Evolutionary conservation across 768 basidiomycete species (phyloP).

Genomic region (Macrocybe gigantea): DNA sequence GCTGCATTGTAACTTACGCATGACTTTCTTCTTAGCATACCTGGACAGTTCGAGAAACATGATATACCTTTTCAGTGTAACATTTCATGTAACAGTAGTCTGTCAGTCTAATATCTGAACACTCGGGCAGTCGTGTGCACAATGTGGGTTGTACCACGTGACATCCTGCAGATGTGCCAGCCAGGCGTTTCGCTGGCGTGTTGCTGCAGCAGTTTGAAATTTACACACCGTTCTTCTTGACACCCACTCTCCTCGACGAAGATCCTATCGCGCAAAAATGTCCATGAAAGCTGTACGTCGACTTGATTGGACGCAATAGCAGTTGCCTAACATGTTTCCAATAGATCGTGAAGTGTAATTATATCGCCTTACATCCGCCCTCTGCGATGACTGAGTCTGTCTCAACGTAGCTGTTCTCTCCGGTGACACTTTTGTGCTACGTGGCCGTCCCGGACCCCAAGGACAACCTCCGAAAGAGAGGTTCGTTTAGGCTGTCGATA

Average conservation of each 20-base stretch:
- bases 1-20: too few relatives aligned
- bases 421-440: conserved; percentile 83
- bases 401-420: conserved; percentile 70
- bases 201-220: background rate
- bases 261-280: conserved; percentile 33
- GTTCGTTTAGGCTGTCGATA: conserved; percentile 30
- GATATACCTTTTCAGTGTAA: too few relatives aligned
- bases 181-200: too few relatives aligned
- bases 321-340: background rate
- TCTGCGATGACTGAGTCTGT: conserved; percentile 15
- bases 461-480: conserved; percentile 90
- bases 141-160: conserved; percentile 3
- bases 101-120: too few relatives aligned
- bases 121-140: too few relatives aligned
- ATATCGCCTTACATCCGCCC: conserved; percentile 13
- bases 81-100: too few relatives aligned
- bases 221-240: background rate
- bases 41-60: too few relatives aligned
- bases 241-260: background rate
- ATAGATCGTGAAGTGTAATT: conserved; percentile 57
- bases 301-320: background rate
- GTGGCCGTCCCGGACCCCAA: conserved; percentile 69
- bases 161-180: too few relatives aligned
- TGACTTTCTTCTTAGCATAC: too few relatives aligned
- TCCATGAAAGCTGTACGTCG: conserved; percentile 69